phyloP scores from a whole-genome alignment of 2,329 filamentous ascomycete species.

The Colletotrichum lentis region DNA sequence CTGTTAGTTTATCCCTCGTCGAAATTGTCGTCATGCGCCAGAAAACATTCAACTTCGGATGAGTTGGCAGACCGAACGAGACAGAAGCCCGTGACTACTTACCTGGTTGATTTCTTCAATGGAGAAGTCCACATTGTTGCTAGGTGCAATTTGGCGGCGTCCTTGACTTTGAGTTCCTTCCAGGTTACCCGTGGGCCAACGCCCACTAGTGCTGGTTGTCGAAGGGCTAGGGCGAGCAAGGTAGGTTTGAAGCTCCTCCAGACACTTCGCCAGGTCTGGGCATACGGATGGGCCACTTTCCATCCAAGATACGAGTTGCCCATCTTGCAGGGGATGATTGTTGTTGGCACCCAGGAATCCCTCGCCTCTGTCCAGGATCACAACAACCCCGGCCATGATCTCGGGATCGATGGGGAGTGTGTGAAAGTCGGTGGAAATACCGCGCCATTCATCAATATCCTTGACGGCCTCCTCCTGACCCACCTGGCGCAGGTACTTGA shows the following conservation, averaged over 20 bases:
- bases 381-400: constrained; percentile 32
- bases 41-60: background rate
- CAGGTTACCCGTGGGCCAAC: background rate
- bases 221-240: background rate
- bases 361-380: background rate
- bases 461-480: constrained; percentile 15
- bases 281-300: background rate
- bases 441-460: constrained; percentile 37
- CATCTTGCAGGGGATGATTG: background rate
- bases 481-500: constrained; percentile 37
- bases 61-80: no score
- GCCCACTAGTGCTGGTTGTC: background rate
- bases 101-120: background rate
- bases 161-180: background rate
- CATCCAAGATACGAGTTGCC: background rate
- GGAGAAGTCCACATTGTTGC: background rate
- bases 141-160: background rate
- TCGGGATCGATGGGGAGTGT: constrained; percentile 41
- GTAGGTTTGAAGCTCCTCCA: background rate
- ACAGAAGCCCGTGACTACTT: background rate
- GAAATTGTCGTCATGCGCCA: background rate
- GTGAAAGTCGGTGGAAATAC: constrained; percentile 40
- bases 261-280: background rate
- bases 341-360: background rate
- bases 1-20: background rate